Conservation (phyloP, 75 land plant genomes). For the Cryptomeria japonica region DNA sequence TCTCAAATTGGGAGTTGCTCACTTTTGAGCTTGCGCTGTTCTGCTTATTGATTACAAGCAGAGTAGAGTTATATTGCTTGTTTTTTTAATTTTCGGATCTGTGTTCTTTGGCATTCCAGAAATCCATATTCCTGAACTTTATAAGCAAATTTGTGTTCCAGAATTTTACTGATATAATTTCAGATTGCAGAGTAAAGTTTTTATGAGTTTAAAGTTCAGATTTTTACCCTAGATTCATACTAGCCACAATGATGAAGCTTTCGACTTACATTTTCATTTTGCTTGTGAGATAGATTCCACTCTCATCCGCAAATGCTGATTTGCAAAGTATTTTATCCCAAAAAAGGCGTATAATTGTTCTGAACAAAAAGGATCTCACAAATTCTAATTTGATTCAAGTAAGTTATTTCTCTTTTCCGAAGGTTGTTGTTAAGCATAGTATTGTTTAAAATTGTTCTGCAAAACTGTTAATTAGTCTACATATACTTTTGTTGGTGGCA, state of each 20-base stretch:
- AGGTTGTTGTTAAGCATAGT: not conserved
- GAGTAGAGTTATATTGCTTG: not conserved
- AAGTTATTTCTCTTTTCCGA: constrained; percentile 15
- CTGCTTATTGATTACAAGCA: not conserved
- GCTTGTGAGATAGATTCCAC: constrained; percentile 61
- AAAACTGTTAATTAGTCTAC: not conserved
- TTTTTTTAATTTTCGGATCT: not conserved
- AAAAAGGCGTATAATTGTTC: constrained; percentile 79
- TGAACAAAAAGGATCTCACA: constrained; percentile 91
- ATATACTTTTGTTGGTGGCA: not conserved
- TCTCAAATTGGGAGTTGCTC: not conserved
- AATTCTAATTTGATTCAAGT: constrained; percentile 83
- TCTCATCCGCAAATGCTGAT: constrained; percentile 85
- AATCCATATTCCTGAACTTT: not conserved
- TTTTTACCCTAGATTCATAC: not conserved
- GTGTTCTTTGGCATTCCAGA: not conserved
- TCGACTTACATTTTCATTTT: not conserved
- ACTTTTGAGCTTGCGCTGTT: not conserved
- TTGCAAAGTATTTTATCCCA: constrained; percentile 55
- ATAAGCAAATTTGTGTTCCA: not conserved
- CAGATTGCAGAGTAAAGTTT: not conserved
- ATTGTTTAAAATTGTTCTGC: not conserved
- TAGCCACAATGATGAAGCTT: not conserved
- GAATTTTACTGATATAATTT: not conserved
- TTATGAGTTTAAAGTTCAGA: not conserved